Evolutionary conservation across 371 early-diverging fungal genomes (phyloP).

Genomic region (Lichtheimia hyalospora): DNA sequence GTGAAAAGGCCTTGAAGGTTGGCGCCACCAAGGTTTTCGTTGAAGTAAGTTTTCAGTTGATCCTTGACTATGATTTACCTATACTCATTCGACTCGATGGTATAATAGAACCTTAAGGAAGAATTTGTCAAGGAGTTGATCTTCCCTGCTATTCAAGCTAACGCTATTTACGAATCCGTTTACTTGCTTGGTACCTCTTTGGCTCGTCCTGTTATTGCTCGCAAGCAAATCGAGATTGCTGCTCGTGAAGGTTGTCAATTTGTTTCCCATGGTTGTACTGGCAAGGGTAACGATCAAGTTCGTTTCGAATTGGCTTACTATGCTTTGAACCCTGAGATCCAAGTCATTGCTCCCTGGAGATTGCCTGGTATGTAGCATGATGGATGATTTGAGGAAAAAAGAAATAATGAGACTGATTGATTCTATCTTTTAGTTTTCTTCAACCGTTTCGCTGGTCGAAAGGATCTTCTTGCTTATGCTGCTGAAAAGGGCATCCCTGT

Average conservation of each 20-base stretch:
- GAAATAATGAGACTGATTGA: not conserved
- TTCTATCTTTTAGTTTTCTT: constrained; percentile 71
- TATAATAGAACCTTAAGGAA: constrained; percentile 77
- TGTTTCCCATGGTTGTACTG: constrained; percentile 98
- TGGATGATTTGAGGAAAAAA: not conserved
- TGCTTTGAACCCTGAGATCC: constrained; percentile 88
- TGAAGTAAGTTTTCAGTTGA: constrained; percentile 56
- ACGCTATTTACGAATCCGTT: constrained; percentile 92
- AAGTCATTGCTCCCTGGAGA: constrained; percentile 97
- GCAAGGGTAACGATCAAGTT: constrained; percentile 99
- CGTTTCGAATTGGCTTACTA: constrained; percentile 98
- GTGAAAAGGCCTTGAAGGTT: constrained; percentile 86
- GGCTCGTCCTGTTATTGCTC: constrained; percentile 95
- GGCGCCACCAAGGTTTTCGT: constrained; percentile 95
- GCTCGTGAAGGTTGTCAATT: constrained; percentile 86
- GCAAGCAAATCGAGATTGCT: constrained; percentile 90
- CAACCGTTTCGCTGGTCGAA: constrained; percentile 92
- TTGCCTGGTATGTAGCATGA: constrained; percentile 66
- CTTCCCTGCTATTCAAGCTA: constrained; percentile 92
- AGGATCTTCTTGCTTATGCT: constrained; percentile 90
- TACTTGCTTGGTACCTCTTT: constrained; percentile 96
- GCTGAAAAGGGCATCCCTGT: constrained; percentile 91
- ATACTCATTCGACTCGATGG: not conserved
- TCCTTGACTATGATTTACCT: not conserved
- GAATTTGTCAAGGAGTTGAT: constrained; percentile 93